Percentiles rank a stretch among this genome's conserved stretches.
Evolutionary conservation across 1,139 yeast genomes (phyloP).

Genomic region (Komagataea norvegica): DNA sequence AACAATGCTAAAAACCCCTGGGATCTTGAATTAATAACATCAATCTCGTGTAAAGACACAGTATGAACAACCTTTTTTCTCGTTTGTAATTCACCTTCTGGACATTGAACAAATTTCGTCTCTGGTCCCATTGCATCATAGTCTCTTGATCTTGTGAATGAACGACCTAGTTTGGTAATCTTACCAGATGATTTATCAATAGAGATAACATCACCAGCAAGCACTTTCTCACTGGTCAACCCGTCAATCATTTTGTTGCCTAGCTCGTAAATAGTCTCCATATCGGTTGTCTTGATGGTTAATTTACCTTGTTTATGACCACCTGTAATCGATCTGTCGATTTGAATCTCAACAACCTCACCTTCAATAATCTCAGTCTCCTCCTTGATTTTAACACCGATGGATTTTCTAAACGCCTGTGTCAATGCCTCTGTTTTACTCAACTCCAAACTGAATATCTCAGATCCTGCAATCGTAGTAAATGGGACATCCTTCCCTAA

Average conservation of each 20-base stretch:
- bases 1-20: constrained; percentile 96
- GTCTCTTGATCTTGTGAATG: constrained; percentile 93
- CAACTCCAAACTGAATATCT: constrained; percentile 83
- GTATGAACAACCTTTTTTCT: constrained; percentile 95
- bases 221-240: constrained; percentile 86
- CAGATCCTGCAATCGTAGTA: constrained; percentile 92
- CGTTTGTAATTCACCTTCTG: constrained; percentile 97
- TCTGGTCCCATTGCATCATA: constrained; percentile 99
- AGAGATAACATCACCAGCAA: constrained; percentile 96
- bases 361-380: constrained; percentile 98
- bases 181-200: constrained; percentile 96
- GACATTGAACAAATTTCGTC: constrained; percentile 95
- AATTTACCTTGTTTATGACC: constrained; percentile 98
- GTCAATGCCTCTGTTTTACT: constrained; percentile 94
- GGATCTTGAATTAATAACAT: constrained; percentile 94
- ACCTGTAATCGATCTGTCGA: constrained; percentile 92
- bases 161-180: constrained; percentile 89
- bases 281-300: constrained; percentile 96
- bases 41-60: constrained; percentile 94
- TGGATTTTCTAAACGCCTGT: constrained; percentile 92
- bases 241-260: constrained; percentile 98
- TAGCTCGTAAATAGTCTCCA: constrained; percentile 97
- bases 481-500: constrained; percentile 92
- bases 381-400: constrained; percentile 93
- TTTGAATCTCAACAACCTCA: constrained; percentile 97